Evolutionary conservation across 2,329 filamentous ascomycete species (phyloP), one percentile per base, ranked within the genome.

Genomic region (Pyricularia grisea): DNA sequence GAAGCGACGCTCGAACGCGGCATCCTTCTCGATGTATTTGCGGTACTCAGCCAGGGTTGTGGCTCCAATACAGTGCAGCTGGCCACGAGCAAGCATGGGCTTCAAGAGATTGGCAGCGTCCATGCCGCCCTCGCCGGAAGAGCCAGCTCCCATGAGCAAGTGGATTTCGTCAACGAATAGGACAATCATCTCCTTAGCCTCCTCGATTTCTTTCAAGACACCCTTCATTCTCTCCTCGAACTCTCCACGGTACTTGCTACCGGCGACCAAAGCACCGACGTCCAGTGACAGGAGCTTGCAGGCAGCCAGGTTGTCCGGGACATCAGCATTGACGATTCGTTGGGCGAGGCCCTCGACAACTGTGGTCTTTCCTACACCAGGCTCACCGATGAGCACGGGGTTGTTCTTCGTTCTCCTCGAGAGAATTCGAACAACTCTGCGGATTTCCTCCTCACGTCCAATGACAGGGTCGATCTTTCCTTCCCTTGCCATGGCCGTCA

Each of bases 161-260:
- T 99, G 95, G 73, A 99, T 99, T 79, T 99, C 95, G 79, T 99
- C 95, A 73, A 99, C 95, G 75, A 99, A 99, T 72, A 99, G 89
- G 68, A 99, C 91, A 76, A 99, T 97, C 84, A 94, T 97, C 70
- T 98, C 94, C 78, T 95, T 96, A 67, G 93, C 93, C 69, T 97
- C 90, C 74, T 94, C 87, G 70, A 99, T 97, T 81, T 99, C 95
- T 80, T 98, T 99, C 75, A 99, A 81, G 5, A 99, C 95, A 69
- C 94, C 94, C 86, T 99, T 99, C 94, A 99, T 98, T 74, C 95
- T 89, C 84, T 99, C 95, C 79, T 99, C 95, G 70, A 99, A 99
- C 79, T 99, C 95, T 82, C 95, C 95, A 67, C 95, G 90, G 83
- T 96, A 99, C 82, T 99, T 99, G 87, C 93, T 97, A 73, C 95